Conservation (phyloP, 164 flowering plant species). For the Nelumbo lutea region DNA sequence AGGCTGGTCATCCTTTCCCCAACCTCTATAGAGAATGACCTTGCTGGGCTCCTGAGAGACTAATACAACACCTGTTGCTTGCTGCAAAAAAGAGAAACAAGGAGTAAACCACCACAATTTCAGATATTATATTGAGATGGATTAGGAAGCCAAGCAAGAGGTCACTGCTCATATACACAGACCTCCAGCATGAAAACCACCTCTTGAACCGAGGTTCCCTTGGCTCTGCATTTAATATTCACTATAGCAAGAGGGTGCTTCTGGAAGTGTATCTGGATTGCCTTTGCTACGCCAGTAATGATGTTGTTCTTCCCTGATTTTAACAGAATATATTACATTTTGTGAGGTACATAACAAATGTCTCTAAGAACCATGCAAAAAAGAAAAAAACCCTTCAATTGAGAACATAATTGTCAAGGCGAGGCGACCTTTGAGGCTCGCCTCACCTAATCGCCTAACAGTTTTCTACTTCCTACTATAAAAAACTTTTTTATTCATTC, state of each 20-base stretch:
- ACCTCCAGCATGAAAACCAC: conserved; percentile 78
- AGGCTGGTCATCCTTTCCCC: conserved; percentile 55
- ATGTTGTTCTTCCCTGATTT: conserved; percentile 67
- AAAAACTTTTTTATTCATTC: no score
- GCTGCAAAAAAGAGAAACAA: conserved; percentile 35
- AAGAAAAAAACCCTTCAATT: no score
- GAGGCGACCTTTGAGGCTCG: no score
- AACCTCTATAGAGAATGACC: conserved; percentile 86
- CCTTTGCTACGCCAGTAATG: conserved; percentile 75
- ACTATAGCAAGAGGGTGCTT: conserved; percentile 88
- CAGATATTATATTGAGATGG: background rate
- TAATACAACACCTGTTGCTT: conserved; percentile 82
- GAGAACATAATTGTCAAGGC: no score
- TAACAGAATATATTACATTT: background rate
- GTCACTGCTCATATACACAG: conserved; percentile 3
- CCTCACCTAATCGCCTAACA: no score
- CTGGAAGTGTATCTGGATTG: conserved; percentile 68
- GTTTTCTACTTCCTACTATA: no score
- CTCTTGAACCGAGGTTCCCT: conserved; percentile 87
- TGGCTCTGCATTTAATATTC: conserved; percentile 89
- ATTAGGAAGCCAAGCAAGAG: background rate
- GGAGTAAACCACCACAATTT: background rate
- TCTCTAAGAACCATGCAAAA: no score
- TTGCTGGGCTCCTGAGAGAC: conserved; percentile 91
- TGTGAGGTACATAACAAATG: background rate